phyloP scores from a whole-genome alignment of 306 rosid species.

The Prunus mongolica region DNA sequence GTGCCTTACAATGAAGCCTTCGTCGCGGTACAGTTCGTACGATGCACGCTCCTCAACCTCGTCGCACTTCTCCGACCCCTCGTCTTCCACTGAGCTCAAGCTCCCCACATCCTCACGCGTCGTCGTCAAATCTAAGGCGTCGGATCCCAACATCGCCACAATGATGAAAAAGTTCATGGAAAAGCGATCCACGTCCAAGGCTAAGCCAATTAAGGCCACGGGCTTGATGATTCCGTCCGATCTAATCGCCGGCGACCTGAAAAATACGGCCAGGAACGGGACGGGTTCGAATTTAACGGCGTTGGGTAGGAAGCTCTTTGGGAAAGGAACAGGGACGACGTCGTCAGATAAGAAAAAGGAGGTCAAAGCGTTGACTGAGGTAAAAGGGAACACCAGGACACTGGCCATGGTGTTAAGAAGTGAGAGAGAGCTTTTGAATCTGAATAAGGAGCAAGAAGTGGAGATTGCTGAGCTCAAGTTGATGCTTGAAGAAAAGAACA shows the following conservation, averaged over 20 bases:
- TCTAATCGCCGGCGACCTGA: slow-evolving; percentile 56
- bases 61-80: slow-evolving; percentile 66
- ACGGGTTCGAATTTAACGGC: slow-evolving; percentile 49
- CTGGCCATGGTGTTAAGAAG: slow-evolving; percentile 90
- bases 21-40: slow-evolving; percentile 81
- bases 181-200: slow-evolving; percentile 29
- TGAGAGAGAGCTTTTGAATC: slow-evolving; percentile 80
- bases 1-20: slow-evolving; percentile 56
- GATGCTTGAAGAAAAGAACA: slow-evolving; percentile 59
- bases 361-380: slow-evolving; percentile 89
- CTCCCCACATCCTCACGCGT: slow-evolving; percentile 45
- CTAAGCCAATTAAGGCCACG: slow-evolving; percentile 31
- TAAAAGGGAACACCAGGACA: slow-evolving; percentile 81
- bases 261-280: slow-evolving; percentile 58
- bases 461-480: slow-evolving; percentile 57
- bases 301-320: slow-evolving; percentile 74
- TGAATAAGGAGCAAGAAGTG: slow-evolving; percentile 61
- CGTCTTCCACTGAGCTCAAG: slow-evolving; percentile 65
- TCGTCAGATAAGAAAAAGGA: slow-evolving; percentile 41
- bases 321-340: slow-evolving; percentile 39
- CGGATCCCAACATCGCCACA: slow-evolving; percentile 58
- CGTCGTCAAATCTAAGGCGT: slow-evolving; percentile 49
- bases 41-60: slow-evolving; percentile 74
- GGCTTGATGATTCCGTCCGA: slow-evolving; percentile 64
- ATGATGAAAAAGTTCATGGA: slow-evolving; percentile 79